Conservation (phyloP, 2,329 filamentous ascomycete genomes). For the Neofusicoccum cordaticola region DNA sequence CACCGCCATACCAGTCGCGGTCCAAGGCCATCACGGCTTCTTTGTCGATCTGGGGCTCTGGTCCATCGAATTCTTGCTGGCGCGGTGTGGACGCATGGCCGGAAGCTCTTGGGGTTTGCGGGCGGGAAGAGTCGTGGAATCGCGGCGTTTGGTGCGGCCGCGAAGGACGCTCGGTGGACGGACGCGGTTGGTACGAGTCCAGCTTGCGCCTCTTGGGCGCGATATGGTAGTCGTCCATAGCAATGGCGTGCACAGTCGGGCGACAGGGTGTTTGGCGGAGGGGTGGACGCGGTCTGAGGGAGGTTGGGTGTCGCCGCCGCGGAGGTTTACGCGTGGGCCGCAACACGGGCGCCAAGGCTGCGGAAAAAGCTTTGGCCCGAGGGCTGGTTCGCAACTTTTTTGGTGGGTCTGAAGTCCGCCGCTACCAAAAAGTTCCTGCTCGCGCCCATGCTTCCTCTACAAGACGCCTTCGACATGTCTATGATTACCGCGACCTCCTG, state of each 20-base stretch:
- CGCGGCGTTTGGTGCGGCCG: slow-evolving; percentile 24
- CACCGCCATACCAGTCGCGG: slow-evolving; percentile 88
- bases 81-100: slow-evolving; percentile 41
- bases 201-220: slow-evolving; percentile 61
- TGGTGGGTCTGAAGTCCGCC: neutral
- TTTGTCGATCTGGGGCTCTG: slow-evolving; percentile 60
- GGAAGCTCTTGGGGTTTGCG: slow-evolving; percentile 32
- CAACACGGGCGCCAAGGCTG: neutral
- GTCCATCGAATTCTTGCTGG: slow-evolving; percentile 60
- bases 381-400: slow-evolving; percentile 8
- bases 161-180: slow-evolving; percentile 42
- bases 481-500: slow-evolving; percentile 55
- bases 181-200: slow-evolving; percentile 60
- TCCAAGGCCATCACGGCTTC: slow-evolving; percentile 75
- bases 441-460: neutral
- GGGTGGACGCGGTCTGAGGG: neutral
- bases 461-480: slow-evolving; percentile 44
- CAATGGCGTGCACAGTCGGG: slow-evolving; percentile 23
- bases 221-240: slow-evolving; percentile 48
- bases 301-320: neutral
- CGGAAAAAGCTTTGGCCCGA: slow-evolving; percentile 4
- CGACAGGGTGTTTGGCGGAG: neutral
- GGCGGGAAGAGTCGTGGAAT: slow-evolving; percentile 28
- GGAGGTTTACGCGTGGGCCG: slow-evolving; percentile 1
- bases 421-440: neutral